Evolutionary conservation across 1,284 basidiomycete genomes (phyloP), one percentile per base, ranked within the genome.

Genomic region (Boletus hoseneyae): DNA sequence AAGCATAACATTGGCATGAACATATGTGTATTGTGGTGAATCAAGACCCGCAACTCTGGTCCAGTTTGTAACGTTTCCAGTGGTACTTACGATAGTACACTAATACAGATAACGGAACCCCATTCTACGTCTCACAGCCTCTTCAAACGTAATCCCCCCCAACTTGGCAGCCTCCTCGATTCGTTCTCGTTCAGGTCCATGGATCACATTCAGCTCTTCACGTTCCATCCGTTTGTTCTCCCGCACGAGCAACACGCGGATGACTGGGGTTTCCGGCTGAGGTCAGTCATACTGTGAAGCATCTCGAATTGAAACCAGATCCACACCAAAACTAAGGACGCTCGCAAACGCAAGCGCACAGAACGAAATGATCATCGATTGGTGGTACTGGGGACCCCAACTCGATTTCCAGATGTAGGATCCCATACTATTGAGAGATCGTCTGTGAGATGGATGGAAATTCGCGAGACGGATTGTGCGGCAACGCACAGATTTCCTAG

Each of bases 351-450:
- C 70, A 6, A 80, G 64, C 1, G 71, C 64, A 40, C 66, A 68
- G 0, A 80, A 55, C 0, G 72, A 74, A 47, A 80, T 77, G n/a
- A 66, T 68, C 76, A 80, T 76, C 0, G 77, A 78, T 44, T 71
- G 76, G 49, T 76, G 78, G 51, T 81, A 82, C 35, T 67, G 48
- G 0, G 77, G 78, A 5, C 73, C 67, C 78, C 78, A 81, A 16
- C 65, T 60, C 3, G 74, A 57, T 51, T 73, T 74, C 79, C 79
- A 81, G 1, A 73, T 72, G 55, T 76, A 81, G 4, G 78, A 78
- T 4, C 79, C 78, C 46, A 76, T 75, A n/a, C n/a, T n/a, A n/a
- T n/a, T n/a, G n/a, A n/a, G n/a, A n/a, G n/a, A n/a, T n/a, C n/a
- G n/a, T 13, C 74, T 77, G 35, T 33, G 37, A 5, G 25, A 27